Base-by-base conservation (phyloP, 2,329 filamentous ascomycete genomes). In the Aspergillus quadrilineatus region DNA sequence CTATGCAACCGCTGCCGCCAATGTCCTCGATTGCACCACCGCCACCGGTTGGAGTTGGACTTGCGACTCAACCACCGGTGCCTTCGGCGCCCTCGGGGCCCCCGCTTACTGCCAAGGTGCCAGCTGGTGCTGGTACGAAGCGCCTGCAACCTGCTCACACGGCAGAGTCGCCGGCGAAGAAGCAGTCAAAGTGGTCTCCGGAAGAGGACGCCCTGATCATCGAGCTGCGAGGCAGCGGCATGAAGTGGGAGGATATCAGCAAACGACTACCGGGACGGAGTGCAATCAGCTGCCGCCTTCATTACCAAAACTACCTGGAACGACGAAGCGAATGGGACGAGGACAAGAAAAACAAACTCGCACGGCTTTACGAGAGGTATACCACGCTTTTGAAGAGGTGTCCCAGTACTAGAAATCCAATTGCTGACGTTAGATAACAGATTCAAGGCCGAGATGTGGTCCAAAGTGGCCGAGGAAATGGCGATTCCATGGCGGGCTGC, bases 161-260 rank as follows among this genome's bases (percentile, higher is more conserved):
- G 2, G 72, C 73, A 37, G 79, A 79, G 65, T 89, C 87, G 37
- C 90, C 90, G 17, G 89, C 90, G 34, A 96, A 94, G 79, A 95
- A 93, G 77, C 92, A 97, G 74, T 96, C 90, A 70, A 97, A 97
- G 75, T 97, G 94, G 94, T 95, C 90, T 4, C 82, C 89, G 0
- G 91, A 97, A 60, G 93, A 97, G 73, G 92, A 97, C 74, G 85
- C 89, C n/a, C 79, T 94, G 48, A 96, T 96, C 66, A 96, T 97
- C 67, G 90, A 95, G 73, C 83, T 97, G 60, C 86, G 93, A 56
- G 90, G 91, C 37, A 87, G 87, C 65, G 90, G 90, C 7, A 96
- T 97, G 91, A 97, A 97, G 72, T 97, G 93, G 94, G 93, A 97
- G 71, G 93, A 97, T 74, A 97, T 97, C 67, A 95, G 91, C 60